phyloP scores from a whole-genome alignment of 306 rosid species.

The Phaseolus lunatus region DNA sequence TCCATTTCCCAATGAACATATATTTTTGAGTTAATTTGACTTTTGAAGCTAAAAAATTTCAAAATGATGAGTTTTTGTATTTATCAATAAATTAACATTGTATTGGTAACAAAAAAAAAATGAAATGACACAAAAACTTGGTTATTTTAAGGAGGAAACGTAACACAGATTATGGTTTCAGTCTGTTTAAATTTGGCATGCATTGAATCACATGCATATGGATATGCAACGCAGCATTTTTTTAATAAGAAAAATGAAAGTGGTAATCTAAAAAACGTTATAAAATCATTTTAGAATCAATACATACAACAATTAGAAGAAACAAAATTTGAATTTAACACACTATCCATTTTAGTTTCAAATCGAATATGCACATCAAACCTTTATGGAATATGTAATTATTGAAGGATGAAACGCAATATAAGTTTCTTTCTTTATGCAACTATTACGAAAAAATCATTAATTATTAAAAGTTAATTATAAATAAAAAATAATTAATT shows the following conservation, averaged over 20 bases:
- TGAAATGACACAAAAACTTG: background rate
- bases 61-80: background rate
- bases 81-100: background rate
- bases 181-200: background rate
- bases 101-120: background rate
- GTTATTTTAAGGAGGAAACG: background rate
- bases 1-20: background rate
- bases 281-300: background rate
- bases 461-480: too few relatives aligned
- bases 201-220: background rate
- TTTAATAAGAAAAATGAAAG: background rate
- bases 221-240: background rate
- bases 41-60: background rate
- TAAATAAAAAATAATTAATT: too few relatives aligned
- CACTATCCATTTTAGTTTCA: background rate
- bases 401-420: background rate
- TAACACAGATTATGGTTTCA: background rate
- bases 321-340: too few relatives aligned
- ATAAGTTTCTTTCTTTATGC: background rate
- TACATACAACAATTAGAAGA: background rate
- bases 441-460: too few relatives aligned
- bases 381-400: background rate
- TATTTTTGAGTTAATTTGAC: background rate
- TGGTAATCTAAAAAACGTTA: background rate
- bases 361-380: too few relatives aligned